Conservation (phyloP, 495 filamentous ascomycete species). For the Aspergillus haitiensis region DNA sequence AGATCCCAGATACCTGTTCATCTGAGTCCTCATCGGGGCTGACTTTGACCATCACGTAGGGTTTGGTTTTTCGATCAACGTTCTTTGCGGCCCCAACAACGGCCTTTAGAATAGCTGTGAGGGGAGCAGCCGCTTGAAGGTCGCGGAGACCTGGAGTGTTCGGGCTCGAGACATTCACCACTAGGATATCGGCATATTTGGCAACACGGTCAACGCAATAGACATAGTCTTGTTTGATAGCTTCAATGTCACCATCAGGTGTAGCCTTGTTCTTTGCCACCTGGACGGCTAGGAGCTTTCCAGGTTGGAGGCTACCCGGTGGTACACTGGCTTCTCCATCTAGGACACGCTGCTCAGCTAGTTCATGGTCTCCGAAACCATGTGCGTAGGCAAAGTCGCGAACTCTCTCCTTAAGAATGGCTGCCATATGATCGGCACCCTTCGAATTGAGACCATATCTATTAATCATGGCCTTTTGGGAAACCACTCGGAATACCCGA, state of each 20-base stretch:
- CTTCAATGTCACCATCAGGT: constrained; percentile 76
- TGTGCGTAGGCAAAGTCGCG: constrained; percentile 68
- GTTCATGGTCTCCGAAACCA: constrained; percentile 62
- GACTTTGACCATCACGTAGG: constrained; percentile 94
- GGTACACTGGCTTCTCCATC: constrained; percentile 64
- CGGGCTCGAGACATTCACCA: constrained; percentile 95
- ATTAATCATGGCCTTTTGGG: constrained; percentile 84
- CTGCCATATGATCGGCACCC: constrained; percentile 83
- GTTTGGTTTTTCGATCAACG: constrained; percentile 68
- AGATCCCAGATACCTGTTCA: constrained; percentile 80
- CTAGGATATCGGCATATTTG: constrained; percentile 86
- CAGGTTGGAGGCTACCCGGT: constrained; percentile 72
- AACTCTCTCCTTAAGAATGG: constrained; percentile 73
- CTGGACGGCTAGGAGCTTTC: constrained; percentile 84
- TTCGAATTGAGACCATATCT: constrained; percentile 92
- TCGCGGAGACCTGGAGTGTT: constrained; percentile 89
- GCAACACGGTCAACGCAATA: constrained; percentile 80
- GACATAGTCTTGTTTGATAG: constrained; percentile 81
- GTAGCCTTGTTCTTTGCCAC: constrained; percentile 96
- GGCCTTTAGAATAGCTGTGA: constrained; percentile 74
- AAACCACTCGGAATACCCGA: constrained; percentile 81
- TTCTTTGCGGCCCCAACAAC: constrained; percentile 75
- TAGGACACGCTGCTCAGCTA: constrained; percentile 68
- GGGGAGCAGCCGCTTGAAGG: constrained; percentile 76
- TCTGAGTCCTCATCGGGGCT: constrained; percentile 89